These are phyloP conservation scores for Sphaerulina vaccinii DNA, from an alignment of 2,329 filamentous ascomycete genomes.

Conservation along the genomic window DNA sequence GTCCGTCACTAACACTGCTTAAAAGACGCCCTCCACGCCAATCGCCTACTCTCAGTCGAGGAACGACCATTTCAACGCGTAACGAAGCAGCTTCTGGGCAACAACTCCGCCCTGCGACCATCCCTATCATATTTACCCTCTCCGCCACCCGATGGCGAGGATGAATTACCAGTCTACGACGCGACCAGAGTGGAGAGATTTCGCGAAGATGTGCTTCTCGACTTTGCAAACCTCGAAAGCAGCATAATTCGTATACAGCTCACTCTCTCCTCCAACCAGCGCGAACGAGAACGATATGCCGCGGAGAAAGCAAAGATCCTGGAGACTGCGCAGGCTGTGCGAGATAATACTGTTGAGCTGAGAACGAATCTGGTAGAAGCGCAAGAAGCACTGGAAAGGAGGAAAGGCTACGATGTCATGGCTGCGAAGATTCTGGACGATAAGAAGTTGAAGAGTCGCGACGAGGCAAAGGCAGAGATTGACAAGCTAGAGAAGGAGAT, in stretches of 20 bases:
- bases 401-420: conserved; percentile 83
- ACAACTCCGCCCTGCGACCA: conserved; percentile 62
- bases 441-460: conserved; percentile 73
- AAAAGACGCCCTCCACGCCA: conserved; percentile 79
- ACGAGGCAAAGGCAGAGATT: conserved; percentile 75
- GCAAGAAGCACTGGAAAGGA: conserved; percentile 69
- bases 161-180: conserved; percentile 51
- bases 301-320: conserved; percentile 77
- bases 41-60: conserved; percentile 83
- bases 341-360: conserved; percentile 70
- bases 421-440: conserved; percentile 85
- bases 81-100: conserved; percentile 72
- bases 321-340: conserved; percentile 72
- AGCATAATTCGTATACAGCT: conserved; percentile 86
- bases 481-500: conserved; percentile 86
- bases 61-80: conserved; percentile 89
- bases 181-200: conserved; percentile 55
- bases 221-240: conserved; percentile 85
- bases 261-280: conserved; percentile 75
- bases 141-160: conserved; percentile 57
- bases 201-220: conserved; percentile 78
- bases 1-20: background rate
- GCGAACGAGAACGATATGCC: conserved; percentile 80
- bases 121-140: conserved; percentile 56
- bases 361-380: conserved; percentile 74